These are phyloP conservation scores for Melanogaster broomeanus DNA, from an alignment of 768 basidiomycete species.

Conservation along the genomic window DNA sequence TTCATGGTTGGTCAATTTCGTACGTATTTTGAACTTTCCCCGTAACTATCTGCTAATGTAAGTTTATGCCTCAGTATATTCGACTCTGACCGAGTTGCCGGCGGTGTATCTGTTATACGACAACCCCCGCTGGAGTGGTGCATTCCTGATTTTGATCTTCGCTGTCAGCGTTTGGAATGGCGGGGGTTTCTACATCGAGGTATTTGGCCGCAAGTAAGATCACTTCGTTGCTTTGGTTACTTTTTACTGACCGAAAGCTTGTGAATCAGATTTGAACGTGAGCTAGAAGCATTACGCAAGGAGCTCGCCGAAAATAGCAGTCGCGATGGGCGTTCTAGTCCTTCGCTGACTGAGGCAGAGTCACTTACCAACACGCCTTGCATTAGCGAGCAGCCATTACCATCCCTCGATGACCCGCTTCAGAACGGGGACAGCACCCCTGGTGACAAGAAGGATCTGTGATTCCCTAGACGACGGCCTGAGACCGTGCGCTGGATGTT, in stretches of 20 bases:
- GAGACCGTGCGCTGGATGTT: not conserved
- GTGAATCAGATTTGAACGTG: conserved; percentile 78
- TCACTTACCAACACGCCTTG: conserved; percentile 39
- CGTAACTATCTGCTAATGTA: conserved; percentile 2
- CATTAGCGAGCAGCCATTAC: conserved; percentile 23
- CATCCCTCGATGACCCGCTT: conserved; percentile 18
- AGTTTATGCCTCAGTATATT: conserved; percentile 61
- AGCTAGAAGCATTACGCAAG: conserved; percentile 86
- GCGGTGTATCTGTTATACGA: conserved; percentile 84
- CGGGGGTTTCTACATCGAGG: conserved; percentile 94
- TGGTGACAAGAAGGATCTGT: conserved; percentile 33
- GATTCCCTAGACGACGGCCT: conserved; percentile 4
- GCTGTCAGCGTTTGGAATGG: conserved; percentile 94
- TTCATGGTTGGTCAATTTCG: conserved; percentile 89
- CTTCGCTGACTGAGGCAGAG: conserved; percentile 46
- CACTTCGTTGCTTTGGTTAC: not conserved
- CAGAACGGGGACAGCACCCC: conserved; percentile 8
- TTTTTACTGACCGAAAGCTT: conserved; percentile 6
- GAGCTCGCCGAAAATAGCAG: conserved; percentile 76
- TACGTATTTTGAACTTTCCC: conserved; percentile 33
- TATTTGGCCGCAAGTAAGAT: conserved; percentile 92
- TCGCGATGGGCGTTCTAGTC: conserved; percentile 56
- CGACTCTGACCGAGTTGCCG: conserved; percentile 82
- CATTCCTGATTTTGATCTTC: conserved; percentile 80
- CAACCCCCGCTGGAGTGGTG: conserved; percentile 72